Percentiles rank a stretch among this genome's conserved stretches.
Evolutionary conservation across 2,329 filamentous ascomycete genomes (phyloP).

Genomic region (Pseudocercospora macadamiae): DNA sequence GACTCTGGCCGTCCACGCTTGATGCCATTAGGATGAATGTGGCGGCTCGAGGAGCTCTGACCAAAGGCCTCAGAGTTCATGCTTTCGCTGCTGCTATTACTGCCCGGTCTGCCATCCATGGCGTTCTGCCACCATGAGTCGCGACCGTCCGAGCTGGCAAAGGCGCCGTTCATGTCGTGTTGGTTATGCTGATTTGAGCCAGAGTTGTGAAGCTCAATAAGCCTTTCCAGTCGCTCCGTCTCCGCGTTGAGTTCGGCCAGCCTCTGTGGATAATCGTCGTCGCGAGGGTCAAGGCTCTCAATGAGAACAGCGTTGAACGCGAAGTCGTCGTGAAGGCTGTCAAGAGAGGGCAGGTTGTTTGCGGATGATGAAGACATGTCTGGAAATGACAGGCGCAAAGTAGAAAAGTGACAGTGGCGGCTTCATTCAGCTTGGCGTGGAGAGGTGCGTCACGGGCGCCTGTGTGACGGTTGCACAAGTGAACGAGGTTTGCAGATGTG

Average conservation of each 20-base stretch:
- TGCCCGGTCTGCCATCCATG: slow-evolving; percentile 23
- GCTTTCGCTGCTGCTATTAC: slow-evolving; percentile 16
- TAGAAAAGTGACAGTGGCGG: background rate
- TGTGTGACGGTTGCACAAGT: background rate
- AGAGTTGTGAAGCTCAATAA: background rate
- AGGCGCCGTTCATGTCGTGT: slow-evolving; percentile 20
- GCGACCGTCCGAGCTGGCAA: slow-evolving; percentile 9
- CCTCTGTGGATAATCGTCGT: slow-evolving; percentile 34
- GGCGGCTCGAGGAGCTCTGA: background rate
- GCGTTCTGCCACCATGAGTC: slow-evolving; percentile 24
- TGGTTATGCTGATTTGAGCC: no score
- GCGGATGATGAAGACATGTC: slow-evolving; percentile 1
- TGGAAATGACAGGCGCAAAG: background rate
- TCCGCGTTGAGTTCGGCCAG: slow-evolving; percentile 31
- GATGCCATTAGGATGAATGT: slow-evolving; percentile 7
- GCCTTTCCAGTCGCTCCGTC: slow-evolving; percentile 4
- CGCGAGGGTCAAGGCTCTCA: slow-evolving; percentile 35
- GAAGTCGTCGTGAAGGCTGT: slow-evolving; percentile 41
- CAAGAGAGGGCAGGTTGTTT: slow-evolving; percentile 9
- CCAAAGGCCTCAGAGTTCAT: background rate
- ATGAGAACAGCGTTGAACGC: slow-evolving; percentile 37
- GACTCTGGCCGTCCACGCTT: slow-evolving; percentile 29
- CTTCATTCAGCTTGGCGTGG: background rate
- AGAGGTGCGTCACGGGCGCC: background rate
- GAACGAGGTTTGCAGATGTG: background rate